Percentiles rank a stretch among this genome's conserved stretches.
Evolutionary conservation across 331 rosid genomes (phyloP).

Genomic region (Rosa hybrid): DNA sequence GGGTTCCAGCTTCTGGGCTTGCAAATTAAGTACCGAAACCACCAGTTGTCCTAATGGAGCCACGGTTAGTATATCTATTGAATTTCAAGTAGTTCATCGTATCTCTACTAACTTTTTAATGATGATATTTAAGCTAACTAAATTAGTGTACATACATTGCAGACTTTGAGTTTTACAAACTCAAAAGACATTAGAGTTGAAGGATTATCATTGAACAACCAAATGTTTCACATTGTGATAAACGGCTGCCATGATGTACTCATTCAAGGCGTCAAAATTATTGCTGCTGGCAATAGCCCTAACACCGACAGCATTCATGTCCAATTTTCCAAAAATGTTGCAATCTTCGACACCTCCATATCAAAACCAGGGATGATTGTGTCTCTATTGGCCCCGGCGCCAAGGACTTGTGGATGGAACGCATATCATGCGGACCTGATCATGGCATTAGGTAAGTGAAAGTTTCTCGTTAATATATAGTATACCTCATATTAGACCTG

Average conservation of each 20-base stretch:
- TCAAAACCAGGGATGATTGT: conserved; percentile 40
- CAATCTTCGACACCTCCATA: conserved; percentile 17
- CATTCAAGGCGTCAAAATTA: conserved; percentile 28
- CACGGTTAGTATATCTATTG: conserved; percentile 13
- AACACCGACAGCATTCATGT: conserved; percentile 69
- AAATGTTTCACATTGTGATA: conserved; percentile 48
- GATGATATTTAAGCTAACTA: too few species aligned
- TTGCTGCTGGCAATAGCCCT: conserved; percentile 42
- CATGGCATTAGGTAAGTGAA: conserved; percentile 37
- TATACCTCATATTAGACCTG: too few species aligned
- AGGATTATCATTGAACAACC: conserved; percentile 43
- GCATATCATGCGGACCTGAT: conserved; percentile 31
- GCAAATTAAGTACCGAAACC: conserved; percentile 27
- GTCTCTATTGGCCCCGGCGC: conserved; percentile 41
- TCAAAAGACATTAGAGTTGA: conserved; percentile 33
- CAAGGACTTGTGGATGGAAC: conserved; percentile 36
- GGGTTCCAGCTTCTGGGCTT: conserved; percentile 53
- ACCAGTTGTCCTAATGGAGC: neutral
- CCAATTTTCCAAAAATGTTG: conserved; percentile 37
- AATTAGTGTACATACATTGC: neutral
- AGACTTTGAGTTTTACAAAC: conserved; percentile 39
- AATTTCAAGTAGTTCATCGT: too few species aligned
- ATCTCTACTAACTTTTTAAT: too few species aligned
- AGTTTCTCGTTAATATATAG: neutral
- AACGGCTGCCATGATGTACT: conserved; percentile 43